Conservation (phyloP, 768 basidiomycete species). For the Phlebiopsis gigantea region DNA sequence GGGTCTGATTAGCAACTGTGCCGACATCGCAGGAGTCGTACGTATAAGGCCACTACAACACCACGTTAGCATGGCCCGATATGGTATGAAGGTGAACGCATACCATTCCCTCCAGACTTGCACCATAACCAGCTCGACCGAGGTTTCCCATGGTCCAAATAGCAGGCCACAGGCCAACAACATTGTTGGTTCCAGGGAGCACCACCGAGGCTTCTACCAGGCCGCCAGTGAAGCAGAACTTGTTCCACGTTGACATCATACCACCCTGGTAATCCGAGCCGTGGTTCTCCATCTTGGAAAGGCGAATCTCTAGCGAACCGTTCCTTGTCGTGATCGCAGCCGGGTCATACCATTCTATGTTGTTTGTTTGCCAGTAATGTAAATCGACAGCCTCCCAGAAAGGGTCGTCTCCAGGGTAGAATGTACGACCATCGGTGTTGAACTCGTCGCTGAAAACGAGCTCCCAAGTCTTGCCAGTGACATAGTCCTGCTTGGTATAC, state of each 20-base stretch:
- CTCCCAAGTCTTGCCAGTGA: constrained; percentile 30
- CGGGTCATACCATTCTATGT: constrained; percentile 83
- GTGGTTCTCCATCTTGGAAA: constrained; percentile 56
- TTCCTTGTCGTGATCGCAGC: constrained; percentile 44
- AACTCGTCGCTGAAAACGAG: constrained; percentile 87
- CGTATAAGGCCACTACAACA: constrained; percentile 68
- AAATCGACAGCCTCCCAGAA: constrained; percentile 83
- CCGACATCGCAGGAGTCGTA: constrained; percentile 77
- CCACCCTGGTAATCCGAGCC: constrained; percentile 34
- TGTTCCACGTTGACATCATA: constrained; percentile 62
- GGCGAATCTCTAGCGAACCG: constrained; percentile 38
- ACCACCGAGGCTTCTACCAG: constrained; percentile 61
- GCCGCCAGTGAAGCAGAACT: constrained; percentile 88
- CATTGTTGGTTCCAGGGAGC: constrained; percentile 61
- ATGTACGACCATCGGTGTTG: constrained; percentile 64
- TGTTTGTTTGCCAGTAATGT: constrained; percentile 69
- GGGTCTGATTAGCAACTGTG: constrained; percentile 58
- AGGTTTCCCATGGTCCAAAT: constrained; percentile 68
- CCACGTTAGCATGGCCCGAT: background rate
- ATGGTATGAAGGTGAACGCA: constrained; percentile 18
- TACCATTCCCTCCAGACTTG: constrained; percentile 78
- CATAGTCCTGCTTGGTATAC: constrained; percentile 29
- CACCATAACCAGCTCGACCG: constrained; percentile 86
- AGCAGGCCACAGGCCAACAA: constrained; percentile 44
- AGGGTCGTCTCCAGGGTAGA: constrained; percentile 74